Evolutionary conservation across 768 basidiomycete species (phyloP).

Genomic region (Trametes cingulata): DNA sequence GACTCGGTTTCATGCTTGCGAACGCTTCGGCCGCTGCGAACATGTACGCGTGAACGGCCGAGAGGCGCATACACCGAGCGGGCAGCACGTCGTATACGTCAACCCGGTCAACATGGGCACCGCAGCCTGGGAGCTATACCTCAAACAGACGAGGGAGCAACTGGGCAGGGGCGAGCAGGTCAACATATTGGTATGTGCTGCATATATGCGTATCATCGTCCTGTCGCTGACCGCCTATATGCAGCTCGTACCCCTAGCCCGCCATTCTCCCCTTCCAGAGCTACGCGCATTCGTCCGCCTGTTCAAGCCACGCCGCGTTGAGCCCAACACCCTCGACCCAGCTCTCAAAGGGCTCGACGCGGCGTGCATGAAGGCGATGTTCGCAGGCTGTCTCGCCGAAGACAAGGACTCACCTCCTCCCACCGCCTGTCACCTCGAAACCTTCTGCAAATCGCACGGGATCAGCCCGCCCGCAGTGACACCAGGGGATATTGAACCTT

Average conservation of each 20-base stretch:
- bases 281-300: slow-evolving; percentile 77
- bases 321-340: slow-evolving; percentile 76
- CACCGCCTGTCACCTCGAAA: slow-evolving; percentile 4
- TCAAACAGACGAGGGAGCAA: slow-evolving; percentile 43
- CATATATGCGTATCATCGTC: neutral
- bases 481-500: slow-evolving; percentile 13
- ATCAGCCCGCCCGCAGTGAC: neutral
- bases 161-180: slow-evolving; percentile 49
- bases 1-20: slow-evolving; percentile 93
- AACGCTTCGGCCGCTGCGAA: slow-evolving; percentile 74
- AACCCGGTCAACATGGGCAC: slow-evolving; percentile 79
- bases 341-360: slow-evolving; percentile 64
- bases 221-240: neutral
- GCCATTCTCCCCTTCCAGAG: slow-evolving; percentile 89
- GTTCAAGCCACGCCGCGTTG: slow-evolving; percentile 73
- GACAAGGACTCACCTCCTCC: slow-evolving; percentile 13
- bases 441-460: slow-evolving; percentile 6
- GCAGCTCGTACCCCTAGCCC: slow-evolving; percentile 79
- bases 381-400: slow-evolving; percentile 53
- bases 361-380: slow-evolving; percentile 68
- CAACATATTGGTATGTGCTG: slow-evolving; percentile 57
- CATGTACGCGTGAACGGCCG: slow-evolving; percentile 49
- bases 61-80: slow-evolving; percentile 40
- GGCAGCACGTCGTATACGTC: slow-evolving; percentile 73
- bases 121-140: slow-evolving; percentile 53